Percentiles rank a stretch among this genome's conserved stretches.
These are phyloP conservation scores for Colletotrichum viniferum DNA, from an alignment of 2,329 filamentous ascomycete species.

Conservation along the genomic window DNA sequence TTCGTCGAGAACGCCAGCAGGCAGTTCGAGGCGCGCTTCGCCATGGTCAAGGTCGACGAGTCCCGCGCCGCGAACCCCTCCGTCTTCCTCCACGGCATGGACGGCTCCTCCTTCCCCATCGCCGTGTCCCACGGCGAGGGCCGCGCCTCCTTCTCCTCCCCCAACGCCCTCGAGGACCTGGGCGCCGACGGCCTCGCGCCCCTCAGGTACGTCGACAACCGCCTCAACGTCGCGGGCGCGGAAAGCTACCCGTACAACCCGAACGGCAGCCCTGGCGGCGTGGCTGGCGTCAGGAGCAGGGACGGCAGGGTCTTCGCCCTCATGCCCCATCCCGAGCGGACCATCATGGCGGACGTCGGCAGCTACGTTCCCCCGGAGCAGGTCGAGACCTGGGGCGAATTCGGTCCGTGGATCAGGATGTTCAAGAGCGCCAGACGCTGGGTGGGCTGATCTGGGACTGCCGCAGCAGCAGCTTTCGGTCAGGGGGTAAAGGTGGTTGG, in stretches of 20 bases:
- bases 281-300: conserved; percentile 77
- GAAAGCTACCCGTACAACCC: conserved; percentile 87
- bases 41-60: conserved; percentile 78
- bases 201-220: conserved; percentile 86
- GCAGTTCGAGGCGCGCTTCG: conserved; percentile 88
- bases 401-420: conserved; percentile 83
- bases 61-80: conserved; percentile 51
- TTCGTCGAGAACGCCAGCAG: conserved; percentile 86
- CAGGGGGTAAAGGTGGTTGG: background rate
- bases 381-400: conserved; percentile 74
- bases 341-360: conserved; percentile 77
- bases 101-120: conserved; percentile 80
- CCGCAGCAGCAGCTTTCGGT: background rate
- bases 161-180: conserved; percentile 57
- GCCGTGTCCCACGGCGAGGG: conserved; percentile 92
- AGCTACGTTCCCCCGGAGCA: conserved; percentile 71
- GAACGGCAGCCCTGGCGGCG: conserved; percentile 82
- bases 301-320: conserved; percentile 85
- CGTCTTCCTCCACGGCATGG: conserved; percentile 93
- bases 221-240: conserved; percentile 65
- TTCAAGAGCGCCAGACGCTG: conserved; percentile 88
- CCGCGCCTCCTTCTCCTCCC: conserved; percentile 71
- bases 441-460: conserved; percentile 62
- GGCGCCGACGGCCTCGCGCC: conserved; percentile 73
- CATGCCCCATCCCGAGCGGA: conserved; percentile 96